Base-by-base conservation (phyloP, 805 yeast species). In the Candida dajiaensis region DNA sequence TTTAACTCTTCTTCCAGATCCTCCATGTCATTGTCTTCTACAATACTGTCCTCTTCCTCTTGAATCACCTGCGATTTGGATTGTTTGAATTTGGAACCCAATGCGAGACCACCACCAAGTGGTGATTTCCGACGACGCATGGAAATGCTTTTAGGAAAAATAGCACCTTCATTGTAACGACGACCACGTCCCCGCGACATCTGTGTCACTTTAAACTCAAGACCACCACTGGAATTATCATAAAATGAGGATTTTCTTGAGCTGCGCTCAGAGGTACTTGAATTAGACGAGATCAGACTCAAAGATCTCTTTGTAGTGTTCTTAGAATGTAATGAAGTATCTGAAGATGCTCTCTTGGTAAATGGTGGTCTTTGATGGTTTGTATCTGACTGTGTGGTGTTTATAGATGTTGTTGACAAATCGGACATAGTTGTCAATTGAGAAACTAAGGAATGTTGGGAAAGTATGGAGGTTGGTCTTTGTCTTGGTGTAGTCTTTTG, bases 391-490 rank as follows among this genome's bases (percentile, higher is more conserved):
- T 47, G 45, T 11, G 45, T 45, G 3, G 56, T 50, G 29, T 49
- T 45, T 11, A 47, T 51, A 1, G 60, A 56, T 3, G 51, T 66
- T 33, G 64, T 63, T 5, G 76, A 74, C 0, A 82, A 70, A 46
- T 78, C 83, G 0, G 83, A 78, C 36, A 70, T 63, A 4, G 72
- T 70, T 0, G 81, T 74, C 38, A 66, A 62, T 42, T 64, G 70
- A 0, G 79, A 74, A n/a, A 73, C 65, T 2, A 70, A 59, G 0
- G 81, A 76, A 45, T 71, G 71, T 20, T 77, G 73, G 0, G 84
- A 79, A 1, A 78, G 58, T 36, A 72, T 69, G 1, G 85, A 79
- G 0, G 70, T 67, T 4, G 83, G 82, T 42, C 83, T 63, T 25
- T 57, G 49, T 31, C 50, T 52, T 36, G 16, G 16, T 33, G 36